phyloP scores from a whole-genome alignment of 176 grass and related monocot genomes.

The Themeda triandra region DNA sequence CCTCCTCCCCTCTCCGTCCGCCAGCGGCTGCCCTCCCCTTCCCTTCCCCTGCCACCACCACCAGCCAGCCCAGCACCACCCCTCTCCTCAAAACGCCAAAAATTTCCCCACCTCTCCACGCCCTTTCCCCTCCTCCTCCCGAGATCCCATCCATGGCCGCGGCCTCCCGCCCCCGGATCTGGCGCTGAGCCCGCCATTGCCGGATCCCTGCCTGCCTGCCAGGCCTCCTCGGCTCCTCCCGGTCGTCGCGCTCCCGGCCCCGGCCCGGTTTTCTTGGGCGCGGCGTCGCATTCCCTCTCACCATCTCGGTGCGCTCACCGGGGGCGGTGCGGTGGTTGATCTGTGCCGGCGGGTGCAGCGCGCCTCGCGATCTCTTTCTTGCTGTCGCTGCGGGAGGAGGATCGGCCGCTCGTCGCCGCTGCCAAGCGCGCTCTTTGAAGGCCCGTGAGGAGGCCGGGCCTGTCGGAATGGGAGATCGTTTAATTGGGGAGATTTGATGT shows the following conservation, averaged over 20 bases:
- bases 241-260: not conserved
- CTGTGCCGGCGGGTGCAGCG: not conserved
- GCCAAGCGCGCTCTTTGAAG: constrained; percentile 8
- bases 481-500: constrained; percentile 37
- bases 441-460: not conserved
- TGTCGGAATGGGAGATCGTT: constrained; percentile 15
- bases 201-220: constrained; percentile 13
- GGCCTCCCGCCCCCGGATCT: constrained; percentile 46
- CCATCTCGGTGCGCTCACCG: constrained; percentile 1
- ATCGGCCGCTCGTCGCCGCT: constrained; percentile 17
- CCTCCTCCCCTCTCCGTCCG: not conserved
- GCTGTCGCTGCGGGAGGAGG: not conserved
- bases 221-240: not conserved
- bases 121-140: constrained; percentile 23
- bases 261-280: not conserved
- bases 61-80: constrained; percentile 3
- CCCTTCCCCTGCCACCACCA: not conserved
- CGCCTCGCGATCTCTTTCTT: not conserved
- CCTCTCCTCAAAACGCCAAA: constrained; percentile 34
- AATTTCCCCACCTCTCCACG: constrained; percentile 28
- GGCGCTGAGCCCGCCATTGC: constrained; percentile 45
- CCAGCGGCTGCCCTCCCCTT: not conserved
- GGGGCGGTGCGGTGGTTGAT: not conserved
- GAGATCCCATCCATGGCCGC: constrained; percentile 56
- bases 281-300: not conserved